Conservation (phyloP, 2,329 filamentous ascomycete species). For the Paecilomyces formosus region DNA sequence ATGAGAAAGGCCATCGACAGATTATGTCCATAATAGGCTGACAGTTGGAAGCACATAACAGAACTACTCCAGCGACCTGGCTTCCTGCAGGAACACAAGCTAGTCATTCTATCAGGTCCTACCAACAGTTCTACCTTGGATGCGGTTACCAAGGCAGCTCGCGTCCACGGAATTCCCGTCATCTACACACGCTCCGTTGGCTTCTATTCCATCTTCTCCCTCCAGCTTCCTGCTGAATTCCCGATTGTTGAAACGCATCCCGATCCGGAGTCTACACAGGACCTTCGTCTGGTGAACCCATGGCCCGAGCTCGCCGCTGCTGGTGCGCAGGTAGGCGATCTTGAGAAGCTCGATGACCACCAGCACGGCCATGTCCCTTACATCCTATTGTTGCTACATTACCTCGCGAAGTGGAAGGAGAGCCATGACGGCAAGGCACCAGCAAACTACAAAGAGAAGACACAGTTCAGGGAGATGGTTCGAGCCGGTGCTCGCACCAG, state of each 20-base stretch:
- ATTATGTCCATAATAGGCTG: constrained; percentile 6
- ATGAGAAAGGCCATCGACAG: neutral
- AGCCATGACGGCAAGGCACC: constrained; percentile 62
- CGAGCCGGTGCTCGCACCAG: constrained; percentile 59
- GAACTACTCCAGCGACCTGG: constrained; percentile 31
- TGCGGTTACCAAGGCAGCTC: constrained; percentile 44
- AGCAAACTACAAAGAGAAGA: constrained; percentile 75
- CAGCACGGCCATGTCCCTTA: constrained; percentile 91
- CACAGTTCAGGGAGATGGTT: constrained; percentile 67
- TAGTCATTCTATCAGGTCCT: constrained; percentile 56
- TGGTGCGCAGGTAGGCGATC: constrained; percentile 54
- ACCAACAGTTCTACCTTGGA: constrained; percentile 46
- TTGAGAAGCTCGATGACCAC: constrained; percentile 65
- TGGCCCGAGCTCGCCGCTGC: constrained; percentile 76
- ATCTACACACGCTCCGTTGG: constrained; percentile 83
- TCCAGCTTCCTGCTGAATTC: constrained; percentile 69
- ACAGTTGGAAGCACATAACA: constrained; percentile 21
- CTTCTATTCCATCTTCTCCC: constrained; percentile 84
- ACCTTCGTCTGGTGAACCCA: constrained; percentile 74
- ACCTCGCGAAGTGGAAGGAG: constrained; percentile 71
- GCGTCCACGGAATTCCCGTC: constrained; percentile 59
- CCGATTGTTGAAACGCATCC: constrained; percentile 95
- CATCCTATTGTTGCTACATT: constrained; percentile 72
- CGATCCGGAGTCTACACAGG: constrained; percentile 73
- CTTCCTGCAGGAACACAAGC: constrained; percentile 44